These are phyloP conservation scores for Triticum monococcum DNA, from an alignment of 176 grass and related monocot species.

Conservation along the genomic window DNA sequence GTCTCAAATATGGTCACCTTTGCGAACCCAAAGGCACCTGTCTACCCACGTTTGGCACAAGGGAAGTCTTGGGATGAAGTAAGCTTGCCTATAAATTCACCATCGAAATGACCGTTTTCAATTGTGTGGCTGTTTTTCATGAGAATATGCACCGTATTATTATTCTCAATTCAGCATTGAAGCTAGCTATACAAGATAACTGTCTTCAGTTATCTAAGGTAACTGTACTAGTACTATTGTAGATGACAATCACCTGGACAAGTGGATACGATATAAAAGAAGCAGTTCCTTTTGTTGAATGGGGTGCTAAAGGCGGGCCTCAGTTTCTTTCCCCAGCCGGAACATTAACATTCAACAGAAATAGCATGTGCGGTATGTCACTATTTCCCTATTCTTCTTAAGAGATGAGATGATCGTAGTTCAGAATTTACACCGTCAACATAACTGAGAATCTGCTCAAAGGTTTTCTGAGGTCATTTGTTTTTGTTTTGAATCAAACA, in stretches of 20 bases:
- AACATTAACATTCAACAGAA: constrained; percentile 67
- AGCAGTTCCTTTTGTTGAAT: constrained; percentile 76
- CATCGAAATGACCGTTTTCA: not conserved
- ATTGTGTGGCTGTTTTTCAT: not conserved
- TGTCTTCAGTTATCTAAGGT: not conserved
- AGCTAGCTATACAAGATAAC: not conserved
- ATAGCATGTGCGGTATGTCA: constrained; percentile 80
- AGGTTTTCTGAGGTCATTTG: not conserved
- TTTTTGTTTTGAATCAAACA: not conserved
- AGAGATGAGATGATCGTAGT: not conserved
- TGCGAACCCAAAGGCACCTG: constrained; percentile 68
- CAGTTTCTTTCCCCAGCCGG: constrained; percentile 58
- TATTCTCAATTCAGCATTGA: not conserved
- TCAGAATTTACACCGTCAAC: not conserved
- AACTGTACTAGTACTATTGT: not conserved
- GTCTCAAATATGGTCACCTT: constrained; percentile 58
- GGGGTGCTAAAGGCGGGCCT: constrained; percentile 45
- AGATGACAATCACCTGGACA: constrained; percentile 92
- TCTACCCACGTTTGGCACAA: constrained; percentile 72
- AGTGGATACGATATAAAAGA: constrained; percentile 70
- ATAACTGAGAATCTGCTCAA: not conserved
- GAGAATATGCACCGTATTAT: not conserved
- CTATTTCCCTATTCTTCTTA: not conserved
- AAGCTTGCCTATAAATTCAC: constrained; percentile 7
- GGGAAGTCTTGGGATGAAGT: constrained; percentile 86